Conservation (phyloP, 225 moss, liverwort and hornwort genomes). For the Anthoceros angustus region DNA sequence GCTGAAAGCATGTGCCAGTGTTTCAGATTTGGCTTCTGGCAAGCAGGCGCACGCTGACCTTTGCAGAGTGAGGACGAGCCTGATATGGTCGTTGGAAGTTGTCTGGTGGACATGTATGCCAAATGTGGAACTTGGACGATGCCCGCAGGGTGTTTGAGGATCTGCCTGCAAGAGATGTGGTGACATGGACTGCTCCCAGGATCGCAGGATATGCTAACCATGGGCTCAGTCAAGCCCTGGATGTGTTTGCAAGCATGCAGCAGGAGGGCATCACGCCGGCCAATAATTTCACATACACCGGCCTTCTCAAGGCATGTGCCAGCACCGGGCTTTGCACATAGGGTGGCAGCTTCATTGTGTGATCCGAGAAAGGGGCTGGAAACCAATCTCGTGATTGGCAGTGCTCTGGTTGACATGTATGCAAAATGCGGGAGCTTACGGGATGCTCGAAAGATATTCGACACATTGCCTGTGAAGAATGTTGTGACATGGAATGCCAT, state of each 20-base stretch:
- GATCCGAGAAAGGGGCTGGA: neutral
- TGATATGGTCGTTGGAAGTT: too few species aligned
- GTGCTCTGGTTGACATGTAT: neutral
- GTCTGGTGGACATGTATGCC: neutral
- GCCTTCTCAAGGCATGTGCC: neutral
- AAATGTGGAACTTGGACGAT: neutral
- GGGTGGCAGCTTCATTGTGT: neutral
- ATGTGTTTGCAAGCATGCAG: neutral
- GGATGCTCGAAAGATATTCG: neutral
- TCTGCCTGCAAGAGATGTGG: neutral
- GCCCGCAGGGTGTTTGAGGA: neutral
- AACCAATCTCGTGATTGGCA: neutral
- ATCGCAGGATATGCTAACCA: neutral
- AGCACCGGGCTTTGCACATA: neutral
- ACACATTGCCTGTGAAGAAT: neutral
- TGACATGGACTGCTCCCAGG: constrained; percentile 1
- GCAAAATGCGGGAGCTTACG: constrained; percentile 1
- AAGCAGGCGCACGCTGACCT: too few species aligned
- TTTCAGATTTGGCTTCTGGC: too few species aligned
- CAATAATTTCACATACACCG: neutral
- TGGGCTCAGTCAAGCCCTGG: neutral
- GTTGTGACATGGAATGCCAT: neutral
- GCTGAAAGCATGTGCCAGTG: too few species aligned
- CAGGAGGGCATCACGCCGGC: neutral
- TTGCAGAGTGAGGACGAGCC: too few species aligned